Evolutionary conservation across 352 stramenopile species (phyloP).

Genomic region (Phytophthora meadii): DNA sequence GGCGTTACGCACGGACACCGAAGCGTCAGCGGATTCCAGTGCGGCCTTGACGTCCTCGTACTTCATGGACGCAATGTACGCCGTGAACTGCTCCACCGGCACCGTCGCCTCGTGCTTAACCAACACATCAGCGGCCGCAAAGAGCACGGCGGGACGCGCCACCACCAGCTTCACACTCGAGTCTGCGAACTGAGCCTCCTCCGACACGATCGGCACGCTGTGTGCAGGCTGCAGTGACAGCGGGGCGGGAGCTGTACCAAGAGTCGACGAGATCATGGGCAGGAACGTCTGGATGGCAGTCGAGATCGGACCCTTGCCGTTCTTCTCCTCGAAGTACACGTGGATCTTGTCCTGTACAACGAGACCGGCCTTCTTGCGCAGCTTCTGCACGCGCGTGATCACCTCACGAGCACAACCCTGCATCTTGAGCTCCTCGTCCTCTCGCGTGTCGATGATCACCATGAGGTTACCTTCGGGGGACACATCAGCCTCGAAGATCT

Average conservation of each 20-base stretch:
- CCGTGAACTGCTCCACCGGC: slow-evolving; percentile 55
- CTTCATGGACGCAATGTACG: slow-evolving; percentile 81
- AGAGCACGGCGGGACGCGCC: slow-evolving; percentile 76
- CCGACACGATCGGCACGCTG: slow-evolving; percentile 73
- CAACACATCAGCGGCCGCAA: slow-evolving; percentile 57
- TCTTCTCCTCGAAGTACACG: slow-evolving; percentile 93
- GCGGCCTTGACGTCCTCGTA: slow-evolving; percentile 80
- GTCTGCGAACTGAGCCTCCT: slow-evolving; percentile 75
- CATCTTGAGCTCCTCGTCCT: slow-evolving; percentile 95
- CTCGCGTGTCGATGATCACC: slow-evolving; percentile 95
- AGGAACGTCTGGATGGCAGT: slow-evolving; percentile 67
- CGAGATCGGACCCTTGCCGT: slow-evolving; percentile 56
- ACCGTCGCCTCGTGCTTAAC: slow-evolving; percentile 50
- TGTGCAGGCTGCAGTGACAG: slow-evolving; percentile 63
- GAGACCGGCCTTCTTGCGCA: slow-evolving; percentile 97
- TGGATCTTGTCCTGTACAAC: slow-evolving; percentile 96
- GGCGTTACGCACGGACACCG: slow-evolving; percentile 55
- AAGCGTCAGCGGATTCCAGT: slow-evolving; percentile 37
- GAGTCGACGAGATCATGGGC: slow-evolving; percentile 57
- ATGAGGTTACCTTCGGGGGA: slow-evolving; percentile 92
- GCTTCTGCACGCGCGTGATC: slow-evolving; percentile 98
- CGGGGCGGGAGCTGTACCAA: slow-evolving; percentile 71
- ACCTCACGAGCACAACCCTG: slow-evolving; percentile 96
- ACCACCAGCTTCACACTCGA: slow-evolving; percentile 75
- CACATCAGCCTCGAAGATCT: slow-evolving; percentile 92